Base-by-base conservation (phyloP, 2,329 filamentous ascomycete genomes). In the Penicillium sp. region DNA sequence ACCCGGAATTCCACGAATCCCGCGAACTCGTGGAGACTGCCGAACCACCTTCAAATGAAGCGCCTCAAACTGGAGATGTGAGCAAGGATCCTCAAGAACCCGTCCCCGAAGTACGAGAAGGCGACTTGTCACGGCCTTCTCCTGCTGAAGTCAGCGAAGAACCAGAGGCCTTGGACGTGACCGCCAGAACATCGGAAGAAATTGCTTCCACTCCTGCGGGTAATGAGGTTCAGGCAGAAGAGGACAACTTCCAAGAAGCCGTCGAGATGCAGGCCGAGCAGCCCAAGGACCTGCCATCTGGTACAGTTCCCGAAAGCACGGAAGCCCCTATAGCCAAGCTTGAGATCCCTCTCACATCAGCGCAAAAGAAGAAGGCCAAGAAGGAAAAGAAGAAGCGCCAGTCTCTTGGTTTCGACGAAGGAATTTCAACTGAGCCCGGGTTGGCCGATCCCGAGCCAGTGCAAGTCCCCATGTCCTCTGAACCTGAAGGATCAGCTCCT, bases 311-410 rank as follows among this genome's bases (percentile, higher is more conserved):
- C 34, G 49, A 52, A 18, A 39, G 21, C 16, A 23, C 16, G 4
- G 36, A 39, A 13, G 5, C 18, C 18, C 6, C 16, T 13, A 47
- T 53, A 10, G 2, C 26, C 9, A 29, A 54, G 13, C 21, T 49
- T 6, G 41, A 50, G 31, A 52, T 26, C 18, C 45, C 54, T 2
- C 46, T 56, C 48, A 57, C 57, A 10, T 44, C 54, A 1, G 48
- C 54, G 2, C 54, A 58, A 28, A 57, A 50, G 42, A 46, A 42
- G n/a, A 52, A 61, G 12, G 15, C 36, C 7, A 16, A 48, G 7
- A 54, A 52, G 31, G 51, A 56, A 4, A 57, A 59, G 45, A 63
- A 63, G 42, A 63, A 62, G 5, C 53, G 58, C 26, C 62, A 63
- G 33, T 63, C 61, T 39, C 45, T 47, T 39, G 18, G 45, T 3